A percentile compares a stretch with the other conserved stretches of the same genome.
Evolutionary conservation across 2,329 filamentous ascomycete genomes (phyloP).

Genomic region (Pestalotiopsis sp.): DNA sequence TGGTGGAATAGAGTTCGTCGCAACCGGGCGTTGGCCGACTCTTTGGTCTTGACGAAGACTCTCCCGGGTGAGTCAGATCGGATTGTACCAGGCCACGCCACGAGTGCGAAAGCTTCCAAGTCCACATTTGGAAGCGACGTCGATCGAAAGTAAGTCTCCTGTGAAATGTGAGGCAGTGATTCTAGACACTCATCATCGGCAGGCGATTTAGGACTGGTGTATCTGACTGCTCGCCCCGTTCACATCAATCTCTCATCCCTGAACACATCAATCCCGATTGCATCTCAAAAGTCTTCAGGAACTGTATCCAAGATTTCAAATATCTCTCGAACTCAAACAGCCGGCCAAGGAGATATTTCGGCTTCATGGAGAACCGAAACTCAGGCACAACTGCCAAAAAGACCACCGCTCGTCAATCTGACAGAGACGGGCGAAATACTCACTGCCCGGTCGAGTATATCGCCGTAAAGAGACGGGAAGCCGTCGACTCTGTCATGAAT

Average conservation of each 20-base stretch:
- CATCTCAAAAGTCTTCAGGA: neutral
- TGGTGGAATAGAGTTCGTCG: constrained; percentile 1
- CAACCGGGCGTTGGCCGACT: neutral
- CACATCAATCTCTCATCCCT: neutral
- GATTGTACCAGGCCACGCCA: constrained; percentile 2
- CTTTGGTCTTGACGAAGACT: neutral
- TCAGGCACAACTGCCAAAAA: constrained; percentile 23
- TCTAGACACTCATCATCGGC: neutral
- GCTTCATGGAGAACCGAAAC: constrained; percentile 29
- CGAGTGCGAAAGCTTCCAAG: neutral
- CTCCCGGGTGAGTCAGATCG: neutral
- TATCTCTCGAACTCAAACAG: neutral
- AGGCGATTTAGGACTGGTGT: constrained; percentile 6
- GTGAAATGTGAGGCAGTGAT: neutral
- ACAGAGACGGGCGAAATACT: constrained; percentile 20
- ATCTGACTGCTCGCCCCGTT: neutral
- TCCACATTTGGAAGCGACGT: neutral
- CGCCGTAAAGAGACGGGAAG: constrained; percentile 25
- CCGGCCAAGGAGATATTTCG: constrained; percentile 14
- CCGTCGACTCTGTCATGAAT: constrained; percentile 27
- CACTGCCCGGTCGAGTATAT: constrained; percentile 30
- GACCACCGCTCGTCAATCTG: constrained; percentile 24
- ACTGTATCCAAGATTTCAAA: neutral
- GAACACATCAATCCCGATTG: neutral
- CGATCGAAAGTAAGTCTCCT: neutral